Base-by-base conservation (phyloP, 2,329 filamentous ascomycete species). In the Aspergillus glaucus region DNA sequence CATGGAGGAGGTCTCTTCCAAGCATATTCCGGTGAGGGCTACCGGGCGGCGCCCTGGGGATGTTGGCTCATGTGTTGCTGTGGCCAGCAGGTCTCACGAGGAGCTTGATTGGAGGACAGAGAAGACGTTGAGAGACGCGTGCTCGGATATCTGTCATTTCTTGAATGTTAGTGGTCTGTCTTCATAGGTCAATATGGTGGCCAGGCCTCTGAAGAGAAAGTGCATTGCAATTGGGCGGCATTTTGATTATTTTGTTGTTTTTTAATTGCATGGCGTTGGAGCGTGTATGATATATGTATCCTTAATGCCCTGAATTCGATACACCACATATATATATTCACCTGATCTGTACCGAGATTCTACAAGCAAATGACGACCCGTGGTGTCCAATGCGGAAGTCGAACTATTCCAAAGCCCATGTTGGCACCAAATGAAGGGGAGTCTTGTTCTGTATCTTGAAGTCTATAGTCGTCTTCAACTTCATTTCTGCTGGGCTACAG, bases 41-140 rank as follows among this genome's bases (percentile, higher is more conserved):
- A 65, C 65, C 12, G 61, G 50, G 30, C 64, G 68, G 28, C 63
- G 68, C 41, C 55, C 62, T 9, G 68, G 68, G 22, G 68, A 71
- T 44, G 68, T 71, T 39, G 67, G 67, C 26, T 66, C 62, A 22
- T 71, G 67, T 36, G 67, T 71, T 34, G 68, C 68, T 26, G 63
- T 65, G 24, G 63, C 65, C 40, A 55, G 59, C 17, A 57, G 67
- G 26, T 67, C 67, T 2, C 51, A 80, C 50, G 72, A 79, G 61
- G 84, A 87, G 67, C 72, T 86, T 42, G 63, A 67, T 48, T 72
- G 64, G 61, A 65, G 68, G 50, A 69, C 68, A 7, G 57, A 69
- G 43, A 69, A 69, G 55, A 60, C 64, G 5, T 48, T 71, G 49
- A 61, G 55, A 34, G 65, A 71, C 54, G 68, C 67, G 6, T 71